phyloP scores from a whole-genome alignment of 768 basidiomycete genomes.

The Chiua virens region DNA sequence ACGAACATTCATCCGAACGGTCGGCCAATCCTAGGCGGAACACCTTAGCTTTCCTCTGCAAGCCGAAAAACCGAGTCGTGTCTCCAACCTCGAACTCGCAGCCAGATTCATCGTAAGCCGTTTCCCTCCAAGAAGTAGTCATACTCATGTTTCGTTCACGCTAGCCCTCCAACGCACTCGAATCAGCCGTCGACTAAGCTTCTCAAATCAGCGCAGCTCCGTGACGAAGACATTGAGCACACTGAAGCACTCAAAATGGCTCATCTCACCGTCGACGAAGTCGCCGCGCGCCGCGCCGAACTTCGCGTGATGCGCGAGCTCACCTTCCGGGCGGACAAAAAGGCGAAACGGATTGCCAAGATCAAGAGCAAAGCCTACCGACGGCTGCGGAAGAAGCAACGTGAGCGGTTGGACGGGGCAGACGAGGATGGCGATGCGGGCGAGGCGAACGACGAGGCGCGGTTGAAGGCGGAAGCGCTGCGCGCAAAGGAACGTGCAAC shows the following conservation, averaged over 20 bases:
- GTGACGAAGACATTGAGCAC: conserved; percentile 74
- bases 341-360: conserved; percentile 86
- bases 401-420: conserved; percentile 54
- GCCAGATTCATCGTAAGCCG: conserved; percentile 79
- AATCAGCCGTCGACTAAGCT: conserved; percentile 82
- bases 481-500: conserved; percentile 90
- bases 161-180: conserved; percentile 82
- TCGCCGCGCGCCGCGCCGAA: conserved; percentile 75
- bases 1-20: not conserved
- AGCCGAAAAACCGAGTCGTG: conserved; percentile 49
- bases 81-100: conserved; percentile 72
- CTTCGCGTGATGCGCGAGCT: conserved; percentile 89
- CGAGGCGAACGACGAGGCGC: conserved; percentile 45
- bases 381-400: conserved; percentile 77
- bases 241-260: conserved; percentile 86
- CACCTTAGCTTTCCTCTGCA: conserved; percentile 87
- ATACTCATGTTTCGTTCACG: not conserved
- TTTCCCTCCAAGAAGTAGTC: not conserved
- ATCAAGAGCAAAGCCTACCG: conserved; percentile 96
- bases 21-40: conserved; percentile 57
- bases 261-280: conserved; percentile 82
- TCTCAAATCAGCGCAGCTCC: conserved; percentile 76
- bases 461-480: conserved; percentile 71
- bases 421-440: conserved; percentile 36
- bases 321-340: conserved; percentile 89